Evolutionary conservation across 305 asterid species (phyloP).

Genomic region (Plantago coronopus): DNA sequence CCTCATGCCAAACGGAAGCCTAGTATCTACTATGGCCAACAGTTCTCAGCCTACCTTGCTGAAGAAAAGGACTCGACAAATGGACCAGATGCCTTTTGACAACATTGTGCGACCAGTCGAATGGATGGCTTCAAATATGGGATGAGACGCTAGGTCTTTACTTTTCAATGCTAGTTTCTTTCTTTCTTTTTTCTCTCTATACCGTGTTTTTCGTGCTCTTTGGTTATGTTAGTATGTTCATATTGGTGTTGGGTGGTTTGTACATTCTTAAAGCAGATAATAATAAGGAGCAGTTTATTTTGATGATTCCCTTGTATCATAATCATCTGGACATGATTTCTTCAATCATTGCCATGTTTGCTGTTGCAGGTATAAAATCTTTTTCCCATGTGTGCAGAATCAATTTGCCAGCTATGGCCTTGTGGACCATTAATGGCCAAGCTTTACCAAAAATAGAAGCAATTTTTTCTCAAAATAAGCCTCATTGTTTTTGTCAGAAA

Average conservation of each 20-base stretch:
- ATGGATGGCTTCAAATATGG: constrained; percentile 64
- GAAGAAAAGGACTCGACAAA: constrained; percentile 60
- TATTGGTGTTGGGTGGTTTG: constrained; percentile 17
- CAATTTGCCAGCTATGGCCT: too few species aligned
- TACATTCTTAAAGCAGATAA: constrained; percentile 27
- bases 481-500: neutral
- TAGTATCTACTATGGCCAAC: constrained; percentile 34
- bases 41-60: constrained; percentile 26
- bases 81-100: constrained; percentile 40
- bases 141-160: constrained; percentile 27
- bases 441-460: too few species aligned
- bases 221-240: constrained; percentile 1
- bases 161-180: neutral
- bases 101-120: constrained; percentile 46
- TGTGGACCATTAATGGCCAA: too few species aligned
- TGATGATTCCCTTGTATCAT: constrained; percentile 17
- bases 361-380: neutral
- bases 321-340: neutral
- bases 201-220: neutral
- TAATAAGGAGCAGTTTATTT: constrained; percentile 18
- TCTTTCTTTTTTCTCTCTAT: neutral
- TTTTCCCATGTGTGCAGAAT: too few species aligned
- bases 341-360: neutral
- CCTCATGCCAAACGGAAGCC: constrained; percentile 26
- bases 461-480: too few species aligned